Evolutionary conservation across 768 basidiomycete species (phyloP).

Genomic region (Rhizopogon salebrosus): DNA sequence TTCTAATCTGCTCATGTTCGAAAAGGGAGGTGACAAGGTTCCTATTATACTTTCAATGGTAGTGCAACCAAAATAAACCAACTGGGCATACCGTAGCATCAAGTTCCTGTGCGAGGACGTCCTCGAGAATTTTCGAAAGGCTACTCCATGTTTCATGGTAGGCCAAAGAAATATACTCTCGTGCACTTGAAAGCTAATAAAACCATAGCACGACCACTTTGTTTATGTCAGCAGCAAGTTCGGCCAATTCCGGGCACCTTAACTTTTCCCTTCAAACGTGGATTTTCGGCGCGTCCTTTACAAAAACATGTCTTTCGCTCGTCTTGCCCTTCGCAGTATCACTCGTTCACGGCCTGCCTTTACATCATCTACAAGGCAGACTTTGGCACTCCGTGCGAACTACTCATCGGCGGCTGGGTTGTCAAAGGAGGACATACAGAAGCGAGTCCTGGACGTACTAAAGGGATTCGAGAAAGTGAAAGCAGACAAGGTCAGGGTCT

Average conservation of each 20-base stretch:
- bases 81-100: slow-evolving; percentile 73
- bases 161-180: neutral
- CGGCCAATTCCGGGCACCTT: slow-evolving; percentile 22
- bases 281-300: neutral
- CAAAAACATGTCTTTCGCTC: slow-evolving; percentile 28
- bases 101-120: slow-evolving; percentile 89
- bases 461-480: slow-evolving; percentile 29
- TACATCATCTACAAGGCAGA: slow-evolving; percentile 20
- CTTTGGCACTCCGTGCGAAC: slow-evolving; percentile 23
- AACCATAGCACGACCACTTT: no score
- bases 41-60: slow-evolving; percentile 32
- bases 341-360: slow-evolving; percentile 24
- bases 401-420: slow-evolving; percentile 22
- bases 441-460: slow-evolving; percentile 22
- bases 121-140: slow-evolving; percentile 88
- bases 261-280: neutral
- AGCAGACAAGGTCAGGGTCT: slow-evolving; percentile 18
- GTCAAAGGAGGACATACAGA: slow-evolving; percentile 19
- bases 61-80: slow-evolving; percentile 5
- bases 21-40: slow-evolving; percentile 93
- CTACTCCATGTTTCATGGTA: slow-evolving; percentile 90
- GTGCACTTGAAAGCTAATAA: no score
- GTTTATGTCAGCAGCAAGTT: neutral
- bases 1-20: slow-evolving; percentile 93
- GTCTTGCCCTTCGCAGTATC: slow-evolving; percentile 26